These are phyloP conservation scores for Cucurbita ficifolia DNA, from an alignment of 306 rosid species.

Conservation along the genomic window DNA sequence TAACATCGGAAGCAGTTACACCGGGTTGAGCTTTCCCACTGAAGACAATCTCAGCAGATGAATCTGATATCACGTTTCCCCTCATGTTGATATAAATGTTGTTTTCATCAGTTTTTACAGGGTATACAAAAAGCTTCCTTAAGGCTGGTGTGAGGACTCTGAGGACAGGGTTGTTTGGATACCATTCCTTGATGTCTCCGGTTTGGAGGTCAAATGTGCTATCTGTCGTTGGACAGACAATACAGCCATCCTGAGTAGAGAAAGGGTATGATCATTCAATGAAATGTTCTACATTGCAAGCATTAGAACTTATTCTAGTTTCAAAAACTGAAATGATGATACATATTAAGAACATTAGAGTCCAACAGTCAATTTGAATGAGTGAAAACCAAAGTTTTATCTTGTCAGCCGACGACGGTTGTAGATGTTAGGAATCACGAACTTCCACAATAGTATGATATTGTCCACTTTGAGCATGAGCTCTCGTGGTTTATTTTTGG, in stretches of 20 bases:
- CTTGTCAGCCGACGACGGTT: too few relatives aligned
- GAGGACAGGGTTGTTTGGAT: constrained; percentile 86
- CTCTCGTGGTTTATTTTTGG: too few relatives aligned
- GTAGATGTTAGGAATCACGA: too few relatives aligned
- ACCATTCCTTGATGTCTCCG: constrained; percentile 76
- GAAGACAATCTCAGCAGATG: constrained; percentile 68
- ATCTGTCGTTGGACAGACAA: constrained; percentile 90
- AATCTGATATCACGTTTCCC: constrained; percentile 26
- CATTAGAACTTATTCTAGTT: not conserved
- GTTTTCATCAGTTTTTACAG: constrained; percentile 64
- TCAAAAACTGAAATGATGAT: not conserved
- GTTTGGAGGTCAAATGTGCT: constrained; percentile 76
- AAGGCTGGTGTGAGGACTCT: constrained; percentile 71
- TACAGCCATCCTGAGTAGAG: constrained; percentile 61
- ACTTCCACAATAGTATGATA: too few relatives aligned
- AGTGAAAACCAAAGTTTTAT: not conserved
- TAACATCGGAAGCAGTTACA: constrained; percentile 61
- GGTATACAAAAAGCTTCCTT: constrained; percentile 51
- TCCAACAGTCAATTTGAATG: not conserved
- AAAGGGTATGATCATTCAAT: not conserved
- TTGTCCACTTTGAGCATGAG: too few relatives aligned
- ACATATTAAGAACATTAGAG: not conserved
- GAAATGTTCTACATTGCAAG: not conserved
- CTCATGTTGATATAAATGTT: constrained; percentile 64
- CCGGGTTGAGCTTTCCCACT: constrained; percentile 96